Conservation (phyloP, 2,329 filamentous ascomycete genomes). For the Aspergillus novoparasiticus region DNA sequence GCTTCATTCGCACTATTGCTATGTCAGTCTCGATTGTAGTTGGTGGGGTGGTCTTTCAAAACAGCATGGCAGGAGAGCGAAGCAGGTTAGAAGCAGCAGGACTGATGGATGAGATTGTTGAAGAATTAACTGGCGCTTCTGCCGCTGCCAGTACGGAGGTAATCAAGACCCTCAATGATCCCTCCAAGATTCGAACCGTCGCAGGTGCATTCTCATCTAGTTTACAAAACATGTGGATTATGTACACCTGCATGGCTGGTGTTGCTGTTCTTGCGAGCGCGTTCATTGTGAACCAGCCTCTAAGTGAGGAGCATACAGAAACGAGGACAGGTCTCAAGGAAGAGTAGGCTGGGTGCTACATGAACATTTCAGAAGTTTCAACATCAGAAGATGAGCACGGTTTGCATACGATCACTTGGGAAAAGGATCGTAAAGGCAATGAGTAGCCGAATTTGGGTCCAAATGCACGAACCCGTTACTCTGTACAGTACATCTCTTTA, state of each 20-base stretch:
- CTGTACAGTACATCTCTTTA: neutral
- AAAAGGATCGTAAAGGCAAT: neutral
- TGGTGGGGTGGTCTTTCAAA: slow-evolving; percentile 71
- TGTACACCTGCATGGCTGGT: slow-evolving; percentile 48
- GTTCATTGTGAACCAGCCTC: slow-evolving; percentile 41
- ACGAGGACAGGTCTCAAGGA: slow-evolving; percentile 49
- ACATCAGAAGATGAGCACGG: too few species aligned
- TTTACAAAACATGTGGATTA: slow-evolving; percentile 52
- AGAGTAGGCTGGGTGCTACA: neutral
- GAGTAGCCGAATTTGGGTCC: neutral
- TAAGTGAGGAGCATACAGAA: slow-evolving; percentile 55
- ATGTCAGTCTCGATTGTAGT: slow-evolving; percentile 70
- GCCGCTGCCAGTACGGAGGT: slow-evolving; percentile 51
- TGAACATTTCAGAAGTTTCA: neutral
- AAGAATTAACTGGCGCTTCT: slow-evolving; percentile 39
- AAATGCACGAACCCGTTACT: neutral
- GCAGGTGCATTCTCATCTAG: slow-evolving; percentile 51
- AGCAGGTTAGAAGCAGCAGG: slow-evolving; percentile 55
- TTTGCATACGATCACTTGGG: too few species aligned
- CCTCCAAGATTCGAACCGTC: slow-evolving; percentile 39
- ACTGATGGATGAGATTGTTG: slow-evolving; percentile 25
- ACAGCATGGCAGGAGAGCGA: slow-evolving; percentile 41
- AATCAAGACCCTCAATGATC: slow-evolving; percentile 41
- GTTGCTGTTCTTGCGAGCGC: slow-evolving; percentile 45
- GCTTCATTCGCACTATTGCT: slow-evolving; percentile 66